phyloP scores from a whole-genome alignment of 768 basidiomycete genomes.

The Russula earlei region DNA sequence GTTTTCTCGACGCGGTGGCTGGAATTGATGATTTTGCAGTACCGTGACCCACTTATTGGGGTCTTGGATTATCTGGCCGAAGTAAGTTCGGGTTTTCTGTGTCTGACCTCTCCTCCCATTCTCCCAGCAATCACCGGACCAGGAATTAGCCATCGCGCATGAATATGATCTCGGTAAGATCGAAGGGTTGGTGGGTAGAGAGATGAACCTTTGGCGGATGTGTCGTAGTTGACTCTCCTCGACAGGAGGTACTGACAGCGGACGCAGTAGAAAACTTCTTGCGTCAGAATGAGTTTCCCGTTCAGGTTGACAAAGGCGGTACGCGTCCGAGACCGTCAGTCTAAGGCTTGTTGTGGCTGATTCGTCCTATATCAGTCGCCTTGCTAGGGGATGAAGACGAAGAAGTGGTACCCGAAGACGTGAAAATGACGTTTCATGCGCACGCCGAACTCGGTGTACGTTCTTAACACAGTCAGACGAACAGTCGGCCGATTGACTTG shows the following conservation, averaged over 20 bases:
- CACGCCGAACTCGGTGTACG: background rate
- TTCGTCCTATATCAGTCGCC: background rate
- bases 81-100: background rate
- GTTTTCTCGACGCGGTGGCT: too few species aligned
- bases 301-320: background rate
- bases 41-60: slow-evolving; percentile 3
- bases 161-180: background rate
- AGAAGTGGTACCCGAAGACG: background rate
- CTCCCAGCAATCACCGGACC: background rate
- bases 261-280: background rate
- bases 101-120: background rate
- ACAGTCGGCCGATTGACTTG: background rate
- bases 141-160: background rate
- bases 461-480: background rate
- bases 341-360: background rate
- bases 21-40: background rate
- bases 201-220: too few species aligned
- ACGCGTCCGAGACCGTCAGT: background rate
- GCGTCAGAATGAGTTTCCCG: background rate
- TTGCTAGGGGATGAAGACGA: background rate
- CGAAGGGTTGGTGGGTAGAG: background rate
- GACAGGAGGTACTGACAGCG: background rate
- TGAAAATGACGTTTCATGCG: background rate
- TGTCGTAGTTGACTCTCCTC: background rate
- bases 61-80: background rate